A percentile compares a stretch with the other conserved stretches of the same genome.
phyloP scores from a whole-genome alignment of 2,329 filamentous ascomycete species.

The Drechslera avenae region DNA sequence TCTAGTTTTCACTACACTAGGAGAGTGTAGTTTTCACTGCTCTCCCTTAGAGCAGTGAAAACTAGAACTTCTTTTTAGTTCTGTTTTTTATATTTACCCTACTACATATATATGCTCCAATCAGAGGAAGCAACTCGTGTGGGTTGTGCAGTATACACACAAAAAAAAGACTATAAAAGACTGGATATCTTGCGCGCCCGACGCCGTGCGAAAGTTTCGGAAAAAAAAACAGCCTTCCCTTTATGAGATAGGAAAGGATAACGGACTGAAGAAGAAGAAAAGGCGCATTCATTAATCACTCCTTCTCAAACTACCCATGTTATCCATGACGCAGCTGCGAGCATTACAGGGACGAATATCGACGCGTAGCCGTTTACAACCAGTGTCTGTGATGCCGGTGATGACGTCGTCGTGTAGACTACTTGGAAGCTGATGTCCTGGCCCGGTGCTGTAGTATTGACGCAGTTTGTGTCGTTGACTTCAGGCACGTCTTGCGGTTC shows the following conservation, averaged over 20 bases:
- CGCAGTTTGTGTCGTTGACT: slow-evolving; percentile 84
- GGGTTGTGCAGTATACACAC: slow-evolving; percentile 1
- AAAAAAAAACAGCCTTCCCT: slow-evolving; percentile 8
- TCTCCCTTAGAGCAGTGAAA: too few relatives aligned
- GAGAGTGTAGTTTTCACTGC: too few relatives aligned
- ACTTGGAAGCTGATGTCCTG: slow-evolving; percentile 70
- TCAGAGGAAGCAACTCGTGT: too few relatives aligned
- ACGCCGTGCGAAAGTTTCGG: slow-evolving; percentile 15
- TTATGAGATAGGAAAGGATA: too few relatives aligned
- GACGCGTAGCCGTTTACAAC: slow-evolving; percentile 34
- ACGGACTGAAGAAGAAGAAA: background rate
- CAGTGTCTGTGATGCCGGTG: slow-evolving; percentile 33
- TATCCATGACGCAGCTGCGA: slow-evolving; percentile 34
- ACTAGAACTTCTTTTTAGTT: too few relatives aligned
- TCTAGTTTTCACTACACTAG: too few relatives aligned
- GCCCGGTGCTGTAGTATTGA: slow-evolving; percentile 68
- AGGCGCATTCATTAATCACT: slow-evolving; percentile 3
- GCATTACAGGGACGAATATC: slow-evolving; percentile 34
- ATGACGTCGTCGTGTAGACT: slow-evolving; percentile 66
- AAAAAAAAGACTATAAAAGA: slow-evolving; percentile 3
- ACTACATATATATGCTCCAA: slow-evolving; percentile 1
- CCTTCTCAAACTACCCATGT: slow-evolving; percentile 26
- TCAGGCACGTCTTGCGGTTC: slow-evolving; percentile 75
- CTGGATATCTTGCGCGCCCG: slow-evolving; percentile 30
- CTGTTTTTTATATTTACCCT: too few relatives aligned